Percentiles rank a stretch among this genome's conserved stretches.
phyloP scores from a whole-genome alignment of 2,329 filamentous ascomycete species.

The Tolypocladium guangdongense region DNA sequence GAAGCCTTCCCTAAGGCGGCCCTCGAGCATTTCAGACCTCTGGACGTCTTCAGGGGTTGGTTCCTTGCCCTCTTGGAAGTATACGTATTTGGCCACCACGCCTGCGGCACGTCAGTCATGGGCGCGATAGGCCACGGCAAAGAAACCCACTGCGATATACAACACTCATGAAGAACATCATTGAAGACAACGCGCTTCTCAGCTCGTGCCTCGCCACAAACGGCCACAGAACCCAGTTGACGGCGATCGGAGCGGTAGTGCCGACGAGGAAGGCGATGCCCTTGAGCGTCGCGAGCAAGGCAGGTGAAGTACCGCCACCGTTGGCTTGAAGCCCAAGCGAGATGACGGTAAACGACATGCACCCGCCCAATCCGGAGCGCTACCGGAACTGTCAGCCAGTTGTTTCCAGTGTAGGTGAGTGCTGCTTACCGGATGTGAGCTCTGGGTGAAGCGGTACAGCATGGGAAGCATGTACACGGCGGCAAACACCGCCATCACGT shows the following conservation, averaged over 20 bases:
- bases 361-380: slow-evolving; percentile 47
- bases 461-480: slow-evolving; percentile 48
- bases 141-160: slow-evolving; percentile 37
- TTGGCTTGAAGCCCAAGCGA: slow-evolving; percentile 31
- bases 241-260: slow-evolving; percentile 38
- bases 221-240: slow-evolving; percentile 52
- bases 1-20: slow-evolving; percentile 48
- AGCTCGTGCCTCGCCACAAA: slow-evolving; percentile 50
- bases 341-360: slow-evolving; percentile 44
- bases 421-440: slow-evolving; percentile 35
- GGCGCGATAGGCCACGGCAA: not conserved
- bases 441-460: slow-evolving; percentile 45
- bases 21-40: slow-evolving; percentile 46
- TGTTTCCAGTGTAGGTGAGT: too few relatives aligned
- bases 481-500: slow-evolving; percentile 43
- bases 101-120: slow-evolving; percentile 14
- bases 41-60: slow-evolving; percentile 40
- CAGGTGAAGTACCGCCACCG: slow-evolving; percentile 19
- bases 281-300: slow-evolving; percentile 31
- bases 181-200: slow-evolving; percentile 40
- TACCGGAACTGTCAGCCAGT: slow-evolving; percentile 6
- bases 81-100: slow-evolving; percentile 45
- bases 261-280: slow-evolving; percentile 42
- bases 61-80: slow-evolving; percentile 42
- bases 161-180: slow-evolving; percentile 47